A percentile compares a stretch with the other conserved stretches of the same genome.
phyloP scores from a whole-genome alignment of 2,329 filamentous ascomycete species.

The Amesomyces nigricolor region DNA sequence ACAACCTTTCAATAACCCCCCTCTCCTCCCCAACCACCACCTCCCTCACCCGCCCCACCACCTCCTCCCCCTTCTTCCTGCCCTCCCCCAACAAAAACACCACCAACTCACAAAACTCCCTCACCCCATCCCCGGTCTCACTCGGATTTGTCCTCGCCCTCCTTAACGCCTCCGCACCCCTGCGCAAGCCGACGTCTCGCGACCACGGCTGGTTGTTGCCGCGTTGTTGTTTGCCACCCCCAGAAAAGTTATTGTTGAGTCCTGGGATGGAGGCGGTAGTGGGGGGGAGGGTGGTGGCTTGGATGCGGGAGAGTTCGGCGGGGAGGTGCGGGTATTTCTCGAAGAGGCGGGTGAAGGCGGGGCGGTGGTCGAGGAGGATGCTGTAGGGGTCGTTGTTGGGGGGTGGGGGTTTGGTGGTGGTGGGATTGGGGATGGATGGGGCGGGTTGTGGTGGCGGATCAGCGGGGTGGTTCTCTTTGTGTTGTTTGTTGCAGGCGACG shows the following conservation, averaged over 20 bases:
- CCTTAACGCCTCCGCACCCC: conserved; percentile 50
- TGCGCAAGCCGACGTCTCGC: conserved; percentile 50
- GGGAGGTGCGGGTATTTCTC: conserved; percentile 47
- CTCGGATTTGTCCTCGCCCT: conserved; percentile 44
- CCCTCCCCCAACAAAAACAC: conserved; percentile 40
- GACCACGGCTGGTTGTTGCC: conserved; percentile 46
- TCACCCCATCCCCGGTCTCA: conserved; percentile 53
- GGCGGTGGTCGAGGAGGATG: conserved; percentile 45
- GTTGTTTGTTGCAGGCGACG: conserved; percentile 43
- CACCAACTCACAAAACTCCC: conserved; percentile 56
- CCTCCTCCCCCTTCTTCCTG: conserved; percentile 27
- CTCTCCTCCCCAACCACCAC: conserved; percentile 44
- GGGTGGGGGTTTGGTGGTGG: conserved; percentile 14
- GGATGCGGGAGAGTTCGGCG: conserved; percentile 43
- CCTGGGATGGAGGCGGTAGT: conserved; percentile 27
- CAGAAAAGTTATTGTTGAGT: not conserved
- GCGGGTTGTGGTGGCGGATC: conserved; percentile 34
- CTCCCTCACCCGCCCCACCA: conserved; percentile 34
- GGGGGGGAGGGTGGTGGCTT: conserved; percentile 46
- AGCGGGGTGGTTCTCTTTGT: conserved; percentile 38
- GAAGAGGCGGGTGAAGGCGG: conserved; percentile 47
- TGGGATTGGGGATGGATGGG: conserved; percentile 14
- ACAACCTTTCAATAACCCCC: conserved; percentile 44
- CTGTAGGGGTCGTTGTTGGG: conserved; percentile 41
- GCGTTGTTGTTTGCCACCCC: not conserved